A percentile compares a stretch with the other conserved stretches of the same genome.
These are phyloP conservation scores for Cymbopogon flexuosus DNA, from an alignment of 202 grass and related monocot genomes.

Conservation along the genomic window DNA sequence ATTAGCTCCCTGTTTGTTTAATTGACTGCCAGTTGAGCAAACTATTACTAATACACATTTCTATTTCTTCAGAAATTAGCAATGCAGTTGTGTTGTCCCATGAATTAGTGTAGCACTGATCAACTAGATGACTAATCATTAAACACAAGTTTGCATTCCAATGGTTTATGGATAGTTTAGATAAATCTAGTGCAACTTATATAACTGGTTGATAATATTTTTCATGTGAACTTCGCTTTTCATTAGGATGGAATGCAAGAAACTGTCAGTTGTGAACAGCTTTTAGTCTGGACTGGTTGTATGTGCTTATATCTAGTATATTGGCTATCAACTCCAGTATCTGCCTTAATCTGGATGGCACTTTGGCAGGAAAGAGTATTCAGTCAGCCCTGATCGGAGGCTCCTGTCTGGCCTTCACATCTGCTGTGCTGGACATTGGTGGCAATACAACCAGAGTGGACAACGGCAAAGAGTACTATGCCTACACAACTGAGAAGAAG, in stretches of 20 bases:
- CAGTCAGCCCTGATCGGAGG: constrained; percentile 60
- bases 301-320: background rate
- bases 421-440: constrained; percentile 62
- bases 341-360: constrained; percentile 1
- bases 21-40: background rate
- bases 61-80: background rate
- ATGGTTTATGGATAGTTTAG: background rate
- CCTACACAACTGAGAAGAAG: constrained; percentile 70
- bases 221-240: background rate
- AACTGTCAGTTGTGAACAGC: background rate
- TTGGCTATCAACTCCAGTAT: background rate
- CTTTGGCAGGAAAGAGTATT: constrained; percentile 71
- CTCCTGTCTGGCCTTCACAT: constrained; percentile 70
- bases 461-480: constrained; percentile 71
- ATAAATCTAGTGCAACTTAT: background rate
- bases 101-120: background rate
- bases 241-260: background rate
- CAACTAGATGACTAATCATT: background rate
- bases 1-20: background rate
- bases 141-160: background rate
- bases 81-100: background rate
- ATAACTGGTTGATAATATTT: background rate
- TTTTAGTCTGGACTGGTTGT: background rate
- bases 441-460: constrained; percentile 76
- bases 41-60: background rate